A percentile compares a stretch with the other conserved stretches of the same genome.
Evolutionary conservation across 768 basidiomycete genomes (phyloP).

Genomic region (Cystofilobasidium ferigula): DNA sequence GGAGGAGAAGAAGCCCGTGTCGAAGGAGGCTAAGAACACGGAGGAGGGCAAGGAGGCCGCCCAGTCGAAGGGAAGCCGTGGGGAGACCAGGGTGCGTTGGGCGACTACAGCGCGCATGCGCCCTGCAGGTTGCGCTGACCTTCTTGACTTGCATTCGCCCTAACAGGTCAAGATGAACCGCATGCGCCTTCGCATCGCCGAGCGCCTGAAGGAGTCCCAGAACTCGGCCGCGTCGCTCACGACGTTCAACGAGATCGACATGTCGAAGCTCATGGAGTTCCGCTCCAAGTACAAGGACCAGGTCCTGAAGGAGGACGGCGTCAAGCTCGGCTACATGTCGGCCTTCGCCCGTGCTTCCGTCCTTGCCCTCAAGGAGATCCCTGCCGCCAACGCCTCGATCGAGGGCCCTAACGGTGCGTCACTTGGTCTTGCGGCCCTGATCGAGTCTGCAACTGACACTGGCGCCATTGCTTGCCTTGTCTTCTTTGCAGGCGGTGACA

Average conservation of each 20-base stretch:
- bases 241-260: slow-evolving; percentile 99
- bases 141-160: not conserved
- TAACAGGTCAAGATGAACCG: slow-evolving; percentile 90
- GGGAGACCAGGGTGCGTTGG: slow-evolving; percentile 71
- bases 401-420: slow-evolving; percentile 46
- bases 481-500: slow-evolving; percentile 43
- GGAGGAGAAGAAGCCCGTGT: slow-evolving; percentile 33
- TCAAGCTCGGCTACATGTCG: slow-evolving; percentile 97
- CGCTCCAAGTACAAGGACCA: slow-evolving; percentile 87
- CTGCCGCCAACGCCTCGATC: slow-evolving; percentile 84
- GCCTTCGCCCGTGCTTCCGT: slow-evolving; percentile 81
- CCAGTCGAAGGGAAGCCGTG: slow-evolving; percentile 46
- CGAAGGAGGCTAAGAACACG: slow-evolving; percentile 33
- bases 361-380: slow-evolving; percentile 80
- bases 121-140: not conserved
- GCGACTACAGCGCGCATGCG: not conserved
- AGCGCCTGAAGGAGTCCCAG: slow-evolving; percentile 95
- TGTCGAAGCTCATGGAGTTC: slow-evolving; percentile 89
- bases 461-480: no score
- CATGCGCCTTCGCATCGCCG: slow-evolving; percentile 93
- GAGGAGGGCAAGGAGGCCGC: slow-evolving; percentile 32
- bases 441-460: no score
- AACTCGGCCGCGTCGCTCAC: slow-evolving; percentile 92
- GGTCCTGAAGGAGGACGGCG: slow-evolving; percentile 77
- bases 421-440: no score